These are phyloP conservation scores for Yarrowia keelungensis DNA, from an alignment of 805 yeast genomes.

Conservation along the genomic window DNA sequence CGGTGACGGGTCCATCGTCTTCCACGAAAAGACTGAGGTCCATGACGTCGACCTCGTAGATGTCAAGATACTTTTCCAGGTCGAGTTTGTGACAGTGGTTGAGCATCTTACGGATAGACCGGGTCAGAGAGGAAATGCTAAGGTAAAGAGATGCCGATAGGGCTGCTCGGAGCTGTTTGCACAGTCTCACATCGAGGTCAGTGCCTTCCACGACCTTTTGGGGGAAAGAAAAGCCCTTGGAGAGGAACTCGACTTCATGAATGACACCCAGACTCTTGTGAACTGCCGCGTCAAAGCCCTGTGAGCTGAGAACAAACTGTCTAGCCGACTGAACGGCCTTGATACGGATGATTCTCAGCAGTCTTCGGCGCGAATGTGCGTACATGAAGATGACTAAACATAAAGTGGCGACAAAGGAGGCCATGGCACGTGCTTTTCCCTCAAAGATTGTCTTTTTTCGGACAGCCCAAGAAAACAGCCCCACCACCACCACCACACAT, in stretches of 20 bases:
- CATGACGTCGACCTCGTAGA: conserved; percentile 52
- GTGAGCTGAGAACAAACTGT: conserved; percentile 44
- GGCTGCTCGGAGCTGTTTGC: conserved; percentile 49
- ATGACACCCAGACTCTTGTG: conserved; percentile 45
- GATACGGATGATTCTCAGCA: conserved; percentile 47
- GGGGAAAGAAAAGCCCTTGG: conserved; percentile 43
- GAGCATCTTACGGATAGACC: conserved; percentile 47
- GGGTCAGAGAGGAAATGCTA: conserved; percentile 48
- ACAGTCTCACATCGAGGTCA: conserved; percentile 41
- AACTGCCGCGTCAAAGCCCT: conserved; percentile 47
- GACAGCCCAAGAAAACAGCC: conserved; percentile 48
- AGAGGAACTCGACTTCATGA: conserved; percentile 48
- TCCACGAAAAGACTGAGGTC: conserved; percentile 28
- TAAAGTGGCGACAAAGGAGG: conserved; percentile 46
- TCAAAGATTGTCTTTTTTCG: conserved; percentile 36
- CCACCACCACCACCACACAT: conserved; percentile 48
- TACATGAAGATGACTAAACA: conserved; percentile 47
- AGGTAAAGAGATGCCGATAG: conserved; percentile 48
- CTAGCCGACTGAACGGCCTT: conserved; percentile 46
- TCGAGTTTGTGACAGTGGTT: conserved; percentile 49
- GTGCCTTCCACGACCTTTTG: conserved; percentile 40
- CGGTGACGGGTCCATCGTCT: conserved; percentile 14
- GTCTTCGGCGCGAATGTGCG: conserved; percentile 49
- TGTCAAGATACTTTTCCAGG: conserved; percentile 54
- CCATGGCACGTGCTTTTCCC: conserved; percentile 39